A percentile compares a stretch with the other conserved stretches of the same genome.
Evolutionary conservation across 2,329 filamentous ascomycete genomes (phyloP).

Genomic region (Botrytis medusae): DNA sequence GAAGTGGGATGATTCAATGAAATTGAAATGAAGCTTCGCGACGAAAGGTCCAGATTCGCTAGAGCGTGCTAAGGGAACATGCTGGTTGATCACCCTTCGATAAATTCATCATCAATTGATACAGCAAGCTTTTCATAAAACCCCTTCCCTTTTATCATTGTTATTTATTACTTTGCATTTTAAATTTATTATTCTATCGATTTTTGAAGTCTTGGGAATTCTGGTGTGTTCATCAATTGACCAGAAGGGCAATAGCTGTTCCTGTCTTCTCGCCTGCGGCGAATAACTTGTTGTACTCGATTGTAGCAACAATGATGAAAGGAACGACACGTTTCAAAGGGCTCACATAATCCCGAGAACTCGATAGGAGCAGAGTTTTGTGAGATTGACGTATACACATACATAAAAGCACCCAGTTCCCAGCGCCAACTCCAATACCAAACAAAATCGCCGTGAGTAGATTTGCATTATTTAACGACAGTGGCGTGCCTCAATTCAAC

Average conservation of each 20-base stretch:
- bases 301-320: background rate
- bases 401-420: background rate
- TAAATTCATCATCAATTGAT: conserved; percentile 1
- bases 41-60: conserved; percentile 8
- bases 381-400: conserved; percentile 6
- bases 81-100: background rate
- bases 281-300: too few relatives aligned
- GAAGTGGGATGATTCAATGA: conserved; percentile 16
- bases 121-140: background rate
- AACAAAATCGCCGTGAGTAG: conserved; percentile 5
- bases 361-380: conserved; percentile 14
- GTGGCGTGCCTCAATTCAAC: conserved; percentile 43
- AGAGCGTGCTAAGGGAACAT: background rate
- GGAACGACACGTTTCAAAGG: background rate
- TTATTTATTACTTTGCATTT: background rate
- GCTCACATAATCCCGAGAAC: background rate
- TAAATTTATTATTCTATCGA: background rate
- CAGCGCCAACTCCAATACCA: conserved; percentile 17
- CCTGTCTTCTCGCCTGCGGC: background rate
- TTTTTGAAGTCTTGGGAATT: background rate
- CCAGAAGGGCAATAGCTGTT: background rate
- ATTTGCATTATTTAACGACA: background rate
- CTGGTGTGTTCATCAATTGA: background rate
- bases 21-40: conserved; percentile 4
- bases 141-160: background rate